Evolutionary conservation across 1,284 basidiomycete species (phyloP).

Genomic region (Papiliotrema nemorosa): DNA sequence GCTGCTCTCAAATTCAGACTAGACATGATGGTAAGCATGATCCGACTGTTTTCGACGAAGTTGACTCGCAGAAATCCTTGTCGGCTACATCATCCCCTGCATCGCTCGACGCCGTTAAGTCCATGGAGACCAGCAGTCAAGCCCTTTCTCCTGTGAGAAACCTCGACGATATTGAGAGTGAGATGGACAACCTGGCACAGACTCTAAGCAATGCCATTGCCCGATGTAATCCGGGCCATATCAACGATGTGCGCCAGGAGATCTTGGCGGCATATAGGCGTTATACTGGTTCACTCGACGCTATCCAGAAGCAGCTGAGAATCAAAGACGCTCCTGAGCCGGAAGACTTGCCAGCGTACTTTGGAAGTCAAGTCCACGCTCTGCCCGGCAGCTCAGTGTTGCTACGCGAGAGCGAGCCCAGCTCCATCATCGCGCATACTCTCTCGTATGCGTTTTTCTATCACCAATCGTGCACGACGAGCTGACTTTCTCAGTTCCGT

Average conservation of each 20-base stretch:
- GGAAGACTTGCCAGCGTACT: conserved; percentile 54
- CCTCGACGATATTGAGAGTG: background rate
- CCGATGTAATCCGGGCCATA: conserved; percentile 50
- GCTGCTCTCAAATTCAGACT: background rate
- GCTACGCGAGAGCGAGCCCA: conserved; percentile 55
- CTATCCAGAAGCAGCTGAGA: conserved; percentile 60
- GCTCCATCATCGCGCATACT: conserved; percentile 37
- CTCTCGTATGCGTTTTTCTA: conserved; percentile 23
- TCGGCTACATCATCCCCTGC: too few relatives aligned
- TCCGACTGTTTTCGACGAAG: too few relatives aligned
- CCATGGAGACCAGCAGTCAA: too few relatives aligned
- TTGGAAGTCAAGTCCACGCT: conserved; percentile 58
- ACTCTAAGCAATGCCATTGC: conserved; percentile 57
- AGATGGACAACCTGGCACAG: conserved; percentile 52
- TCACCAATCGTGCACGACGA: background rate
- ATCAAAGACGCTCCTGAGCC: conserved; percentile 44
- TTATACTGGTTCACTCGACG: conserved; percentile 55
- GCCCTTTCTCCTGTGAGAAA: too few relatives aligned
- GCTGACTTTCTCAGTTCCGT: conserved; percentile 15
- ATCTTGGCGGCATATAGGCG: conserved; percentile 57
- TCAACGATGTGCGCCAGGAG: conserved; percentile 63
- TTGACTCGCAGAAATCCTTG: too few relatives aligned
- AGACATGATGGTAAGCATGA: background rate
- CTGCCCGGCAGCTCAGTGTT: conserved; percentile 65
- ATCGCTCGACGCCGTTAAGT: too few relatives aligned